These are phyloP conservation scores for Mariannaea sp. DNA, from an alignment of 2,329 filamentous ascomycete genomes.

Conservation along the genomic window DNA sequence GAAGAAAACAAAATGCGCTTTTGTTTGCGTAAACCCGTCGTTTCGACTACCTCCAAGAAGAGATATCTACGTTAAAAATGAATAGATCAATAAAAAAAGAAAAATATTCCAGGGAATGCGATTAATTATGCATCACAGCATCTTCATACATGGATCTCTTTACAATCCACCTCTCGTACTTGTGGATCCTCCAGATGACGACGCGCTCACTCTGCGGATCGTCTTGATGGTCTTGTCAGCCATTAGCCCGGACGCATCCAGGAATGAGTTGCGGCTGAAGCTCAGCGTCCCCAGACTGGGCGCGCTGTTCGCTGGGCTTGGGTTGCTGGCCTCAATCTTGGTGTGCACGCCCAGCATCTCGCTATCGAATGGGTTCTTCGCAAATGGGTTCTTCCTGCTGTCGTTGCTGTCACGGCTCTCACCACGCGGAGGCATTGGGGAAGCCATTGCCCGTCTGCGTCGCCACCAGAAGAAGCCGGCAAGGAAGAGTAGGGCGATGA, in stretches of 20 bases:
- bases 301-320: constrained; percentile 23
- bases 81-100: not conserved
- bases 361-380: constrained; percentile 27
- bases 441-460: not conserved
- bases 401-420: constrained; percentile 30
- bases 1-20: constrained; percentile 13
- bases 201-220: constrained; percentile 35
- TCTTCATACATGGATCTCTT: constrained; percentile 17
- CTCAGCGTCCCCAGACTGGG: constrained; percentile 34
- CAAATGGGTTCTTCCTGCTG: constrained; percentile 12
- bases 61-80: no score
- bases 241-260: constrained; percentile 27
- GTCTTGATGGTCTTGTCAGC: constrained; percentile 32
- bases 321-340: constrained; percentile 35
- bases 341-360: constrained; percentile 34
- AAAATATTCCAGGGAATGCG: not conserved
- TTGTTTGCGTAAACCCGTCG: constrained; percentile 11
- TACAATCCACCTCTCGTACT: no score
- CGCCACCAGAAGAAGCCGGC: constrained; percentile 30
- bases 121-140: not conserved
- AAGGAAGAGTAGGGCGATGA: constrained; percentile 14
- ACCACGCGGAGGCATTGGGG: constrained; percentile 9
- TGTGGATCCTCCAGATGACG: constrained; percentile 28
- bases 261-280: constrained; percentile 35
- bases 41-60: constrained; percentile 10